A percentile compares a stretch with the other conserved stretches of the same genome.
Conservation (phyloP, 345 rosid genomes). For the Pseudoturritis turrita region DNA sequence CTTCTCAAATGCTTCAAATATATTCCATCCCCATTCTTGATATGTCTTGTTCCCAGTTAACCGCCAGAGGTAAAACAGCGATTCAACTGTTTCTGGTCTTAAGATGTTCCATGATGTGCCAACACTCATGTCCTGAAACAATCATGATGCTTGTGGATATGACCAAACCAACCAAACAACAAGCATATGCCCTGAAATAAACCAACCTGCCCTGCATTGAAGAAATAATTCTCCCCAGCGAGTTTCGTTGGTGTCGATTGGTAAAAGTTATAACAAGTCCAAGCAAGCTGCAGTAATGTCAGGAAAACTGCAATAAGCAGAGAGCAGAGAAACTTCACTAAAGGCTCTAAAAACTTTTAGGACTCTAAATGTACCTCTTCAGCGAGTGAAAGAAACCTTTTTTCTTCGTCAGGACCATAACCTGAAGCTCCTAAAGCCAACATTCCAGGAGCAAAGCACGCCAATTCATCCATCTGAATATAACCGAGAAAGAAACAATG, state of each 20-base stretch:
- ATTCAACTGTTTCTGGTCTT: conserved; percentile 96
- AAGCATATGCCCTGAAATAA: background rate
- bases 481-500: background rate
- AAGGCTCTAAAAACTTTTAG: background rate
- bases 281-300: conserved; percentile 64
- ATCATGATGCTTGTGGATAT: background rate
- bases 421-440: conserved; percentile 92
- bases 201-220: conserved; percentile 58
- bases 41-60: conserved; percentile 90
- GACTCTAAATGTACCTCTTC: conserved; percentile 59
- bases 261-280: conserved; percentile 98
- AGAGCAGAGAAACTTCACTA: background rate
- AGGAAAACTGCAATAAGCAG: background rate
- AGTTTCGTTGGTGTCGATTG: conserved; percentile 88
- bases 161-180: conserved; percentile 6
- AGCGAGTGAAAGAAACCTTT: conserved; percentile 71
- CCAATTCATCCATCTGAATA: conserved; percentile 96
- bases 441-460: conserved; percentile 99
- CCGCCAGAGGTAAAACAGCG: conserved; percentile 93
- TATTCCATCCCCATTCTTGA: conserved; percentile 99
- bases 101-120: conserved; percentile 97
- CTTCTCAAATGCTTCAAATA: conserved; percentile 91
- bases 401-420: conserved; percentile 69
- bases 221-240: conserved; percentile 97
- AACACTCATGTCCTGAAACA: conserved; percentile 85